phyloP scores from a whole-genome alignment of 2,329 filamentous ascomycete species.

The Nemania sp. region DNA sequence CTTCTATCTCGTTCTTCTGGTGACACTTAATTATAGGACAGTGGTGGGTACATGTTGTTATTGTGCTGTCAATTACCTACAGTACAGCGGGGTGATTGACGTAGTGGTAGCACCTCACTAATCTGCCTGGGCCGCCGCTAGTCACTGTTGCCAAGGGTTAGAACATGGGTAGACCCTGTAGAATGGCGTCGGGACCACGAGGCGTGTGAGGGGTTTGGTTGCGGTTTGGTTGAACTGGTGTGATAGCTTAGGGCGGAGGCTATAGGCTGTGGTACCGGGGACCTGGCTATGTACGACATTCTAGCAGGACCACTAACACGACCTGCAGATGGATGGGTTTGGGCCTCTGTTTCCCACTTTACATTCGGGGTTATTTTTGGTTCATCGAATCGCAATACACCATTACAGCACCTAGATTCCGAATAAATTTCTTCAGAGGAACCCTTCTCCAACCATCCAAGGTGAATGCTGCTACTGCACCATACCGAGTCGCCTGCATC shows the following conservation, averaged over 20 bases:
- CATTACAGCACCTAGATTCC: too few species aligned
- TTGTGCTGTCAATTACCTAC: slow-evolving; percentile 14
- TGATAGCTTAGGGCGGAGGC: not conserved
- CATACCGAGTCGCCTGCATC: too few species aligned
- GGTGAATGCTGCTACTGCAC: too few species aligned
- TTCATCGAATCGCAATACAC: too few species aligned
- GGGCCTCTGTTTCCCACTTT: not conserved
- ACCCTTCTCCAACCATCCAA: too few species aligned
- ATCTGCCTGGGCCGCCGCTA: slow-evolving; percentile 7
- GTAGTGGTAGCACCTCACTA: slow-evolving; percentile 40
- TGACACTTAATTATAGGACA: slow-evolving; percentile 4
- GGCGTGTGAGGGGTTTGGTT: not conserved
- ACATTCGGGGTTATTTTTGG: too few species aligned
- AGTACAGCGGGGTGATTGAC: slow-evolving; percentile 43
- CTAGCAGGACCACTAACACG: slow-evolving; percentile 6
- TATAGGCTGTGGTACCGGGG: not conserved
- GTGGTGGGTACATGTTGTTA: slow-evolving; percentile 16
- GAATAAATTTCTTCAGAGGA: too few species aligned
- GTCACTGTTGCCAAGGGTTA: slow-evolving; percentile 4
- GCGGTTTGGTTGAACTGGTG: too few species aligned
- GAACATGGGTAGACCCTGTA: slow-evolving; percentile 11
- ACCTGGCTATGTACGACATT: slow-evolving; percentile 5
- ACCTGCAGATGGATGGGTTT: too few species aligned
- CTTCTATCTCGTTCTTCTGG: slow-evolving; percentile 4
- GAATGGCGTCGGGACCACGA: not conserved